Evolutionary conservation across 2,329 filamentous ascomycete species (phyloP).

Genomic region (Pezicula rhizophila): DNA sequence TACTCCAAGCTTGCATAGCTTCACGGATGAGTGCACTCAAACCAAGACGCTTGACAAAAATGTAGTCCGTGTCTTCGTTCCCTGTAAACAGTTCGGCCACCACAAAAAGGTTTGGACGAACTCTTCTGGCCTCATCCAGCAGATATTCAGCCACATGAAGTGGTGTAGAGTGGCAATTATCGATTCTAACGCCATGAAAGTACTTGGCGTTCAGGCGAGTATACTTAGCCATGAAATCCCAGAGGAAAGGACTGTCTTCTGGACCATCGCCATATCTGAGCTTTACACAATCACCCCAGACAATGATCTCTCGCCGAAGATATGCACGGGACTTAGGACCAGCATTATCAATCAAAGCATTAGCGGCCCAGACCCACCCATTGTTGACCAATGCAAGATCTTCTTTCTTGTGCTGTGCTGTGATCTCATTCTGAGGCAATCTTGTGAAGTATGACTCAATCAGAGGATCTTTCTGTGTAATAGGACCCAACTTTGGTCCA

Average conservation of each 20-base stretch:
- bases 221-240: constrained; percentile 94
- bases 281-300: constrained; percentile 98
- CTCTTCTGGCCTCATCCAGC: constrained; percentile 82
- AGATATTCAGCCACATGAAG: constrained; percentile 92
- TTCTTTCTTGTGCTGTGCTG: constrained; percentile 67
- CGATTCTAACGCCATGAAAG: constrained; percentile 91
- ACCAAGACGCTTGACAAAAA: constrained; percentile 89
- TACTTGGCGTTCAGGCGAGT: constrained; percentile 89
- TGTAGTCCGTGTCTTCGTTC: constrained; percentile 90
- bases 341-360: constrained; percentile 89
- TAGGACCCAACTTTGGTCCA: constrained; percentile 77
- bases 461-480: constrained; percentile 71
- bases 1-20: constrained; percentile 98
- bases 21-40: constrained; percentile 90
- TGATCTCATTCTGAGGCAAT: constrained; percentile 71
- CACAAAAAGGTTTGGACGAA: constrained; percentile 83
- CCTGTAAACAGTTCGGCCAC: constrained; percentile 95
- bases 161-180: constrained; percentile 96
- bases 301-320: constrained; percentile 89
- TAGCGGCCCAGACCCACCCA: constrained; percentile 97
- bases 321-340: constrained; percentile 88
- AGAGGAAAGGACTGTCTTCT: constrained; percentile 85
- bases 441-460: constrained; percentile 95
- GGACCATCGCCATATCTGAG: constrained; percentile 78
- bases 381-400: constrained; percentile 87